phyloP scores from a whole-genome alignment of 208 protist species.

The Trypanosoma congolense region DNA sequence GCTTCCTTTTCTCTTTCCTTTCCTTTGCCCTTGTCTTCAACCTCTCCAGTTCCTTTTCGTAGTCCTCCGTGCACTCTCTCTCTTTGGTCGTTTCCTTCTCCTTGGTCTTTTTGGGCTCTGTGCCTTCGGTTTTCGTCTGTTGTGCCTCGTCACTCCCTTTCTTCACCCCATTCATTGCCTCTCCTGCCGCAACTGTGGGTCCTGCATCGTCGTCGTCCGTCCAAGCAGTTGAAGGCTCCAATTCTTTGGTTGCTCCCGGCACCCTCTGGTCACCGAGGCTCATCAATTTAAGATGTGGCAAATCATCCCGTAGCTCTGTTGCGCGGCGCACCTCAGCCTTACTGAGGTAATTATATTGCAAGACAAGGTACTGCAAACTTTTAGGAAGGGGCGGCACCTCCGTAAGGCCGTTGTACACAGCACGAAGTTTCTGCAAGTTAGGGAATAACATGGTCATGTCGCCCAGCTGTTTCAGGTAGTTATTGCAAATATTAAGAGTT shows the following conservation, averaged over 20 bases:
- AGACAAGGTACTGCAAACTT: background rate
- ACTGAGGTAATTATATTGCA: constrained; percentile 14
- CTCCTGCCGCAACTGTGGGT: too few species aligned
- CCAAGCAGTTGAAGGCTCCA: too few species aligned
- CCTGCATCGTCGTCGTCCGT: too few species aligned
- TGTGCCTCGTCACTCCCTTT: background rate
- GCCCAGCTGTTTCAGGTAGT: constrained; percentile 26
- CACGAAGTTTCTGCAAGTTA: constrained; percentile 36
- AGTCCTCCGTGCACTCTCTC: too few species aligned
- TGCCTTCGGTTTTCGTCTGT: background rate
- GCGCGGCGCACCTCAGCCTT: background rate
- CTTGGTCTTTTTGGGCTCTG: too few species aligned
- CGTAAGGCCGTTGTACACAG: constrained; percentile 20
- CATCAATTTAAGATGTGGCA: constrained; percentile 4
- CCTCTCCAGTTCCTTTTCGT: too few species aligned
- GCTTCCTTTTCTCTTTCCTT: constrained; percentile 1
- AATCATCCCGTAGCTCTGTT: constrained; percentile 2
- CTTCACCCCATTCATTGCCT: background rate
- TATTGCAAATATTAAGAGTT: constrained; percentile 44
- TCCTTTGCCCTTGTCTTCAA: too few species aligned
- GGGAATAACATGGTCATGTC: constrained; percentile 25
- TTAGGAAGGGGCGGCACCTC: constrained; percentile 14
- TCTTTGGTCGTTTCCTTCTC: too few species aligned
- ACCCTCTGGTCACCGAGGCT: constrained; percentile 8
- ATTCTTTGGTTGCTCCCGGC: background rate